Conservation (phyloP, 2,329 filamentous ascomycete species). For the Fusarium clavum region DNA sequence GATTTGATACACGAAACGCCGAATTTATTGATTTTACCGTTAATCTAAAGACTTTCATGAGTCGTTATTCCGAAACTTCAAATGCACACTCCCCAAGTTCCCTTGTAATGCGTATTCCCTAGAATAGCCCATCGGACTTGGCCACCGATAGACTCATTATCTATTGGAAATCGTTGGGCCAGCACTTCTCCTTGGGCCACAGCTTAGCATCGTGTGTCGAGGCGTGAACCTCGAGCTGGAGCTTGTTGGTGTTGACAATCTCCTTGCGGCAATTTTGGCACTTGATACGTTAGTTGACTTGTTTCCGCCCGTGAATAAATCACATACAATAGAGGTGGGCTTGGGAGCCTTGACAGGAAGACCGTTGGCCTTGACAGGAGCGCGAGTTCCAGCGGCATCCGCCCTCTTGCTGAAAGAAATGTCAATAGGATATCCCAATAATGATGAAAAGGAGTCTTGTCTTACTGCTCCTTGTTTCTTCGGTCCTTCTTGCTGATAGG, state of each 20-base stretch:
- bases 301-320: rapidly evolving
- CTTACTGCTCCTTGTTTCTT: constrained; percentile 5
- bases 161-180: constrained; percentile 60
- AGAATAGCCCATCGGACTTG: neutral
- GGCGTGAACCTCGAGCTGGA: constrained; percentile 65
- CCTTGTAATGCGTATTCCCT: too few relatives aligned
- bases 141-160: neutral
- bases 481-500: constrained; percentile 43
- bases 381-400: constrained; percentile 65
- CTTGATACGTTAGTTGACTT: constrained; percentile 41
- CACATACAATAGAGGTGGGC: constrained; percentile 48
- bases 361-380: constrained; percentile 65
- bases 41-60: constrained; percentile 21
- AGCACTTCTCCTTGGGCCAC: constrained; percentile 70
- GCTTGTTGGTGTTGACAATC: constrained; percentile 62
- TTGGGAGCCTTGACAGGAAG: constrained; percentile 66
- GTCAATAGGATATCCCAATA: neutral
- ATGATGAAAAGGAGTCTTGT: rapidly evolving
- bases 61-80: constrained; percentile 21
- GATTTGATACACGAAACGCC: constrained; percentile 5
- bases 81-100: neutral
- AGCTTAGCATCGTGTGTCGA: constrained; percentile 60
- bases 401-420: constrained; percentile 56
- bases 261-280: constrained; percentile 64
- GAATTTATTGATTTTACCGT: neutral